Base-by-base conservation (phyloP, 2,329 filamentous ascomycete genomes). In the Didymella arachidicola region DNA sequence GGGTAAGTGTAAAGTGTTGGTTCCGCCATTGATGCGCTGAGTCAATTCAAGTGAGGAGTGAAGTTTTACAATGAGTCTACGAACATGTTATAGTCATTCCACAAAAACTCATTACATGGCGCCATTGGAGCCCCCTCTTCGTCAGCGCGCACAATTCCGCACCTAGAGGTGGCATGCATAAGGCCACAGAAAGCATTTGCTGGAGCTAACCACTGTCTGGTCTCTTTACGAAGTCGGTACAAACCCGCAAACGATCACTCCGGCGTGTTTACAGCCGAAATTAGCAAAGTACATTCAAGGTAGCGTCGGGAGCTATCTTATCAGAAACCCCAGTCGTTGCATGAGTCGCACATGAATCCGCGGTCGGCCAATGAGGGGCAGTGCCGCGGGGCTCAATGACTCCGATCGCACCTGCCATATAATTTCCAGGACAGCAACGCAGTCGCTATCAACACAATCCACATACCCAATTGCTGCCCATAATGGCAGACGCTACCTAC, bases 1-100 rank as follows among this genome's bases (percentile, higher is more conserved):
- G 82, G 78, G 67, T 84, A 87, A 1, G 77, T 79, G 61, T 82
- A 82, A 3, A 75, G 69, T 56, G 75, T 77, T 12, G 77, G 76
- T 48, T 79, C 79, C 5, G 79, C 65, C 79, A 80, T 80, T 41
- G 27, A 7, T 46, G 11, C 32, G 26, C 44, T 48, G 56, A 44
- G 61, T 41, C 62, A 26, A 18, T 29, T 32, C 56, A 64, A 59
- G 45, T 57, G 22, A 36, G 3, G 8, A 8, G 16, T 19, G 6
- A 16, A 12, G 18, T 2, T 19, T 14, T 38, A 22, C 16, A 29
- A 19, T 19, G 30, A 18, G 18, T 19, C 18, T 49, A 12, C n/a
- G 36, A 14, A 26, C 16, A 36, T 48, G 18, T 26, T 44, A 58
- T 48, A n/a, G 16, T 46, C 27, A n/a, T 22, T 22, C 1, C 11